A percentile compares a stretch with the other conserved stretches of the same genome.
Evolutionary conservation across 257 asterid genomes (phyloP).

Genomic region (Rubia yunnanensis): DNA sequence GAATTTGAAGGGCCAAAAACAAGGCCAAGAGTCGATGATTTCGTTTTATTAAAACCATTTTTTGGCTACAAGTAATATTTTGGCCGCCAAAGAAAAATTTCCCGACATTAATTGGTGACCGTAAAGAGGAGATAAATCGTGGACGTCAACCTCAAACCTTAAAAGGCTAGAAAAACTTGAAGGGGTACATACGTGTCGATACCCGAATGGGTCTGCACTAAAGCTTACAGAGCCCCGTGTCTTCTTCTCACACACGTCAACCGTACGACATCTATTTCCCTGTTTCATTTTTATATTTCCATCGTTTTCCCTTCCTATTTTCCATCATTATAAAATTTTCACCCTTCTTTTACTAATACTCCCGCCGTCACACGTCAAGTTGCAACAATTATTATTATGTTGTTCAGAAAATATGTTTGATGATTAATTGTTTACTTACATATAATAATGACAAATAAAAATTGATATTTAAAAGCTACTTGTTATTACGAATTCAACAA

Average conservation of each 20-base stretch:
- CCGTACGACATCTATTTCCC: not conserved
- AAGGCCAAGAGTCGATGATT: not conserved
- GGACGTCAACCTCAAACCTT: conserved; percentile 15
- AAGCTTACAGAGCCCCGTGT: not conserved
- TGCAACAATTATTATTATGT: too few species aligned
- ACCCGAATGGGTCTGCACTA: not conserved
- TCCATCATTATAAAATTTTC: too few species aligned
- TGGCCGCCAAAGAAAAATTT: not conserved
- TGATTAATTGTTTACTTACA: too few species aligned
- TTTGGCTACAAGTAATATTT: not conserved
- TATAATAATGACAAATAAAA: too few species aligned
- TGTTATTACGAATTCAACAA: too few species aligned
- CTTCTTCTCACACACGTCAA: not conserved
- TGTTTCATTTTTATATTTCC: not conserved
- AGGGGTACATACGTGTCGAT: conserved; percentile 13
- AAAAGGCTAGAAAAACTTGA: conserved; percentile 2
- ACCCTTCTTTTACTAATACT: too few species aligned
- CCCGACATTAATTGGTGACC: not conserved
- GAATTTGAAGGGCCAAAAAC: not conserved
- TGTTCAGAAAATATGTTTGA: too few species aligned
- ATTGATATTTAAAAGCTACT: too few species aligned
- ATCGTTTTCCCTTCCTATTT: not conserved
- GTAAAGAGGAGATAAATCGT: not conserved
- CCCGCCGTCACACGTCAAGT: too few species aligned
- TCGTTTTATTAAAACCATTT: not conserved